Conservation (phyloP, 345 rosid genomes). For the Jatropha curcas region DNA sequence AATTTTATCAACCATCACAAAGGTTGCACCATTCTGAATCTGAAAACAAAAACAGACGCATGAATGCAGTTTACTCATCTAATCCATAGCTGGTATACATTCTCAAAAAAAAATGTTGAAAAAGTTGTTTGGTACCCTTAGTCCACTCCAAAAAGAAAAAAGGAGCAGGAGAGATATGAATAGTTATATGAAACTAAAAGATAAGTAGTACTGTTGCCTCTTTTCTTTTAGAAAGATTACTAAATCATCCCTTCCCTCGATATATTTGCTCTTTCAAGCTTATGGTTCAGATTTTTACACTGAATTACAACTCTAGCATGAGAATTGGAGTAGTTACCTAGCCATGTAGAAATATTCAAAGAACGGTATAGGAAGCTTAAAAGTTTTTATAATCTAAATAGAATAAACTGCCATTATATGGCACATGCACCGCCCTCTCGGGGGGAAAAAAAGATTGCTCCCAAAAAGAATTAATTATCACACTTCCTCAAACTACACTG, state of each 20-base stretch:
- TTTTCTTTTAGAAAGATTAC: not conserved
- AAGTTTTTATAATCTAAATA: not conserved
- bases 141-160: not conserved
- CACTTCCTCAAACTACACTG: no score
- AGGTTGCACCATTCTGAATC: conserved; percentile 84
- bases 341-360: not conserved
- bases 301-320: not conserved
- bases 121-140: no score
- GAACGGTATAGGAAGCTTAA: not conserved
- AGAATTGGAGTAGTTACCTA: not conserved
- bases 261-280: not conserved
- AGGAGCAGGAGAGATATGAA: not conserved
- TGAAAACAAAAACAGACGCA: conserved; percentile 32
- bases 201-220: not conserved
- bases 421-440: no score
- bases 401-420: not conserved
- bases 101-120: no score
- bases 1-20: conserved; percentile 82
- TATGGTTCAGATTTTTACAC: not conserved
- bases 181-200: not conserved
- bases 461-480: no score
- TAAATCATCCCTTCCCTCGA: not conserved
- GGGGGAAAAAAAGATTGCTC: no score
- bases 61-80: not conserved
- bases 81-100: not conserved